Evolutionary conservation across 169 alveolate species (phyloP).

Genomic region (Cryptosporidium parvum): DNA sequence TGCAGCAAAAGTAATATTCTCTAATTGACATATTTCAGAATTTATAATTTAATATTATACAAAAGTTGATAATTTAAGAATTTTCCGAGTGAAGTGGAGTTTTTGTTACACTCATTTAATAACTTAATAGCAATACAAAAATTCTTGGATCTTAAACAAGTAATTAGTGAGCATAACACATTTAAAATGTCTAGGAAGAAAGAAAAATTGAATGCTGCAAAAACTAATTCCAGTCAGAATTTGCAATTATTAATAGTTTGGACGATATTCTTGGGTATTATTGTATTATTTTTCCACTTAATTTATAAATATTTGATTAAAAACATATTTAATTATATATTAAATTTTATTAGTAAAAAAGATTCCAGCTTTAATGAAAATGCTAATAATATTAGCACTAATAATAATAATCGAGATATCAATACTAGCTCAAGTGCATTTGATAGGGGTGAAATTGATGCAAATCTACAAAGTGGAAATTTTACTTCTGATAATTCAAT

Average conservation of each 20-base stretch:
- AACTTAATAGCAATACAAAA: no score
- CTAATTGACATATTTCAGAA: neutral
- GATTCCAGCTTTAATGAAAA: neutral
- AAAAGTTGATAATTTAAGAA: no score
- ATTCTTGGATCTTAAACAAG: neutral
- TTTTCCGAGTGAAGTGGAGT: neutral
- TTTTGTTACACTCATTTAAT: no score
- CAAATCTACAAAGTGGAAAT: neutral
- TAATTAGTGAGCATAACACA: neutral
- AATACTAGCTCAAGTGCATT: neutral
- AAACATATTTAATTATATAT: neutral
- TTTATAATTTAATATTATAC: no score
- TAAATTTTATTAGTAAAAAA: neutral
- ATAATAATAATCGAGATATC: neutral
- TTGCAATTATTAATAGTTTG: slow-evolving; percentile 34
- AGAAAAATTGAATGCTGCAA: neutral
- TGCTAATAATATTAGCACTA: neutral
- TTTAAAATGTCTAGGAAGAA: slow-evolving; percentile 10
- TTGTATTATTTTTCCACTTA: slow-evolving; percentile 24
- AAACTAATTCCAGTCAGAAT: slow-evolving; percentile 16
- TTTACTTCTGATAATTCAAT: neutral
- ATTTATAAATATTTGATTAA: slow-evolving; percentile 40
- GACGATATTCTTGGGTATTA: slow-evolving; percentile 55
- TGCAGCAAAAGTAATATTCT: neutral
- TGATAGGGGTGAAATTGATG: neutral